A percentile compares a stretch with the other conserved stretches of the same genome.
Evolutionary conservation across 495 filamentous ascomycete species (phyloP).

Genomic region (Penicillium waksmanii): DNA sequence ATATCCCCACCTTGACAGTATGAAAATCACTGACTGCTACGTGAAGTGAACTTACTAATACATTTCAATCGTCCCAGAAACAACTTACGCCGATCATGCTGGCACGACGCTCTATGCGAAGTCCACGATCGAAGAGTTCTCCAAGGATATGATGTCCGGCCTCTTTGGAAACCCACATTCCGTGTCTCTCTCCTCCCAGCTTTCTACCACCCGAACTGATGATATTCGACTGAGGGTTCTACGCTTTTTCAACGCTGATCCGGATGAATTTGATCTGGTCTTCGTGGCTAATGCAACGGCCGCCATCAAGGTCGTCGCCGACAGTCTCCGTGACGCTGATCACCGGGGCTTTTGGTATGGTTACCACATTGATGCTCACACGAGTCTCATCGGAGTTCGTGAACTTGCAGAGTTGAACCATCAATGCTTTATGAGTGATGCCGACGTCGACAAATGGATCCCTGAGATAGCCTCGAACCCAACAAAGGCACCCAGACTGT

Average conservation of each 20-base stretch:
- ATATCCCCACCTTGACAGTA: conserved; percentile 86
- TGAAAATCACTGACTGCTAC: background rate
- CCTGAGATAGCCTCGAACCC: conserved; percentile 28
- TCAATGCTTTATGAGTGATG: conserved; percentile 67
- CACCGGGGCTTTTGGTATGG: conserved; percentile 73
- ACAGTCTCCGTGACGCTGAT: conserved; percentile 66
- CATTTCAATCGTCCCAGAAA: conserved; percentile 49
- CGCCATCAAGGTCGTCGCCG: conserved; percentile 82
- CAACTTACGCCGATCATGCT: conserved; percentile 91
- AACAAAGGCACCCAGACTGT: conserved; percentile 50
- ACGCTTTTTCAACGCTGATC: conserved; percentile 82
- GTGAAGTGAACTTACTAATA: background rate
- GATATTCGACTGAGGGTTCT: conserved; percentile 73
- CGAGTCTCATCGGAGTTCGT: conserved; percentile 81
- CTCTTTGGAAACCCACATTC: conserved; percentile 94
- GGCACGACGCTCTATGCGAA: conserved; percentile 82
- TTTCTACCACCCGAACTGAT: conserved; percentile 73
- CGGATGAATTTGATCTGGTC: conserved; percentile 81
- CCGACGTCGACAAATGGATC: conserved; percentile 72
- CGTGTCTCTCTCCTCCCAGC: conserved; percentile 77
- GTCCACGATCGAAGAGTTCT: conserved; percentile 79
- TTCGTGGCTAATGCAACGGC: conserved; percentile 95
- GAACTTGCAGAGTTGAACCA: conserved; percentile 65
- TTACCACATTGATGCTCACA: conserved; percentile 86
- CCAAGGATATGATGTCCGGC: conserved; percentile 72